Base-by-base conservation (phyloP, 2,329 filamentous ascomycete genomes). In the Curvularia sp. region DNA sequence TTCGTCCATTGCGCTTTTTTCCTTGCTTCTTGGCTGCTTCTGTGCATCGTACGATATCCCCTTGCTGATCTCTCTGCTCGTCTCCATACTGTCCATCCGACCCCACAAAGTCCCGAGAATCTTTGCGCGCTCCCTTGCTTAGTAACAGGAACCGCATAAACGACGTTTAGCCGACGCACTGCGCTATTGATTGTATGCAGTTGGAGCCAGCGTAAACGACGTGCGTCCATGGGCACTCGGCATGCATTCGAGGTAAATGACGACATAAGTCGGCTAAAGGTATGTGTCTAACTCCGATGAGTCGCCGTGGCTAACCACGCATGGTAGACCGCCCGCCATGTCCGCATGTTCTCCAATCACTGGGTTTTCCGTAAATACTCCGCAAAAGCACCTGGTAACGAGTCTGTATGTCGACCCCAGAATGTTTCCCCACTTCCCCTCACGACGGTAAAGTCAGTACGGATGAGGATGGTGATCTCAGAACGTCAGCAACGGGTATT, bases 361-460 rank as follows among this genome's bases (percentile, higher is more conserved):
- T 18, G 28, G 18, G 49, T 62, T 55, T 46, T 62, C 57, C 60
- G 57, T 30, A 47, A 38, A 44, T 63, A 53, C 49, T 62, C 57
- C 60, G 57, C 35, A 47, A 38, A 44, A 44, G 55, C 51, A 48
- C 38, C 52, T 49, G 2, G 43, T 31, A 26, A 47, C 46, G 20
- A 39, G 30, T 39, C 43, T 63, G 48, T 35, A 35, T 50, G 24
- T 52, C 43, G 46, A 62, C 57, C 63, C 61, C 57, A 57, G 58
- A 24, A 46, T 51, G 58, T n/a, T 38, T 58, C 58, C 58, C 63
- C 61, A 53, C 61, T 65, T 62, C 63, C 61, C 63, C 63, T 64
- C 63, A 61, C 53, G 38, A 55, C 48, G 51, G 48, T 43, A 46
- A 22, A 12, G 35, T 47, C 41, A 31, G 18, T 42, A 56, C 43